Percentiles rank a stretch among this genome's conserved stretches.
Evolutionary conservation across 1,284 basidiomycete species (phyloP).

Genomic region (Ceratobasidium sp.): DNA sequence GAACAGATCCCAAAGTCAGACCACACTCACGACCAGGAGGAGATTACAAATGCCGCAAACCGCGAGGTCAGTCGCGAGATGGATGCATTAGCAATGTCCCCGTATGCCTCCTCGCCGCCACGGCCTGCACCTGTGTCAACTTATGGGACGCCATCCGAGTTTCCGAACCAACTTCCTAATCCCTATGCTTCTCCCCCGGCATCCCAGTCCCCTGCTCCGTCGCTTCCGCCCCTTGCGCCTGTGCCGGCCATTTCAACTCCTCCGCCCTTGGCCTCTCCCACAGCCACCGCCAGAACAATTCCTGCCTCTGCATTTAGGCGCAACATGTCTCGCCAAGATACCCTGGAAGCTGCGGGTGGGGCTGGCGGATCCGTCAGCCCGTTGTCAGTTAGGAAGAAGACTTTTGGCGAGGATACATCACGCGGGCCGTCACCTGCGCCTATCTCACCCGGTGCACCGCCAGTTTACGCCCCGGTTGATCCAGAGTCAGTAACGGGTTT

Average conservation of each 20-base stretch:
- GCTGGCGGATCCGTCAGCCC: constrained; percentile 50
- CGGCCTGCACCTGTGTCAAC: constrained; percentile 28
- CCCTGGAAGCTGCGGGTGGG: constrained; percentile 49
- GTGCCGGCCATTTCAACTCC: constrained; percentile 46
- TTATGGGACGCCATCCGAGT: constrained; percentile 43
- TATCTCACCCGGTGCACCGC: constrained; percentile 22
- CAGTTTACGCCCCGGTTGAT: constrained; percentile 12
- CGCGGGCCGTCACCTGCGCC: background rate
- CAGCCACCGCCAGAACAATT: constrained; percentile 61
- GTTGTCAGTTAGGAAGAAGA: constrained; percentile 57
- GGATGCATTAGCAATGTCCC: background rate
- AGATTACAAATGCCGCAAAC: constrained; percentile 7
- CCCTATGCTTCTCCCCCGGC: background rate
- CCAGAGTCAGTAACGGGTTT: background rate
- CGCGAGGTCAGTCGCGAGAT: constrained; percentile 14
- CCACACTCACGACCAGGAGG: constrained; percentile 4
- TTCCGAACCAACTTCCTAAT: constrained; percentile 39
- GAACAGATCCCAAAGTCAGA: constrained; percentile 8
- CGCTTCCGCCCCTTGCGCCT: constrained; percentile 47
- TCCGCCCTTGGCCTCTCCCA: constrained; percentile 48
- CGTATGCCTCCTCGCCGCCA: constrained; percentile 37
- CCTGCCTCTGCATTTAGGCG: constrained; percentile 74
- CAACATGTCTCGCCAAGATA: constrained; percentile 52
- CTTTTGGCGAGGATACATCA: background rate
- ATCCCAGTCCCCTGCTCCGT: constrained; percentile 53